phyloP scores from a whole-genome alignment of 371 early-diverging fungal genomes.

The Zychaea mexicana region DNA sequence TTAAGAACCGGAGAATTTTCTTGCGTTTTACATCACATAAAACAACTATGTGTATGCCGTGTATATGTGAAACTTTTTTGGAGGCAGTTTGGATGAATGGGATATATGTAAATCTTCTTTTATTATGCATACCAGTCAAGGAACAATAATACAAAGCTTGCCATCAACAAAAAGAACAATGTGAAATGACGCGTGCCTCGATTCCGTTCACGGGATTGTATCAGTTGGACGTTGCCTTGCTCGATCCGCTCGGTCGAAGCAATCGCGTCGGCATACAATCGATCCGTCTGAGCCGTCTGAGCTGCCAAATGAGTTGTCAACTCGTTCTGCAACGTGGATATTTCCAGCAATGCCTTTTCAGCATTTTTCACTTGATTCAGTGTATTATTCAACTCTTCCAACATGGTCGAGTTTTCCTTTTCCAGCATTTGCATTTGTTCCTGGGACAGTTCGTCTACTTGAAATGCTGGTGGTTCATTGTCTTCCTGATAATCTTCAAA shows the following conservation, averaged over 20 bases:
- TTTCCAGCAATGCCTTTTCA: slow-evolving; percentile 69
- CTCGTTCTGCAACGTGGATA: slow-evolving; percentile 66
- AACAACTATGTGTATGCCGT: too few relatives aligned
- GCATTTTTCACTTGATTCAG: slow-evolving; percentile 65
- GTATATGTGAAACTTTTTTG: too few relatives aligned
- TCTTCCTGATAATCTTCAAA: slow-evolving; percentile 7
- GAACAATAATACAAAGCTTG: slow-evolving; percentile 67
- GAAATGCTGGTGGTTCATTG: slow-evolving; percentile 25
- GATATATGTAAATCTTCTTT: too few relatives aligned
- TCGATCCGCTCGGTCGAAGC: slow-evolving; percentile 60
- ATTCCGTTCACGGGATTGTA: slow-evolving; percentile 58
- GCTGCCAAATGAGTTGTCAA: slow-evolving; percentile 65
- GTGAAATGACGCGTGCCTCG: slow-evolving; percentile 66
- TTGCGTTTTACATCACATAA: too few relatives aligned
- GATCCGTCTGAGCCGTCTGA: slow-evolving; percentile 71
- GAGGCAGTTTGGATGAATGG: too few relatives aligned
- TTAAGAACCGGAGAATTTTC: too few relatives aligned
- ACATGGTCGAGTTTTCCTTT: slow-evolving; percentile 60
- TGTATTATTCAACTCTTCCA: slow-evolving; percentile 62
- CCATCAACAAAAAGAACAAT: slow-evolving; percentile 59
- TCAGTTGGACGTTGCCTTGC: slow-evolving; percentile 60
- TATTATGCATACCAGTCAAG: slow-evolving; percentile 74
- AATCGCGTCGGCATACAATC: slow-evolving; percentile 66
- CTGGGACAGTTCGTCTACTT: slow-evolving; percentile 46
- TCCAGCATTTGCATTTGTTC: slow-evolving; percentile 65